Percentiles rank a stretch among this genome's conserved stretches.
These are phyloP conservation scores for Litchi chinensis DNA, from an alignment of 345 rosid genomes.

Conservation along the genomic window DNA sequence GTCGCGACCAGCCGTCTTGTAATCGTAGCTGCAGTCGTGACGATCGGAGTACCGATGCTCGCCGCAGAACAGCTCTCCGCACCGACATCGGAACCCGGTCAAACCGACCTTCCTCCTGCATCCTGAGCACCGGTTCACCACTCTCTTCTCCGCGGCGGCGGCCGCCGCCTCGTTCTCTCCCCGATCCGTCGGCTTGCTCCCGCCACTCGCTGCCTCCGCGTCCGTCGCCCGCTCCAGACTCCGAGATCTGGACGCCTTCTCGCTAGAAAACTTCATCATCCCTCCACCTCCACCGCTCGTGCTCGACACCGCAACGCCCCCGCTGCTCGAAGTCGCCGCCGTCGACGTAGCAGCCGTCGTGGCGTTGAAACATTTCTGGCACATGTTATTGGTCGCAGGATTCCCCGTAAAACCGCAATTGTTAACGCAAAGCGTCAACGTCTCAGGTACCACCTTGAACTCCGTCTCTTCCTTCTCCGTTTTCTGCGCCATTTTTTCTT, in stretches of 20 bases:
- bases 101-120: slow-evolving; percentile 85
- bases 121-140: slow-evolving; percentile 86
- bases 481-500: slow-evolving; percentile 65
- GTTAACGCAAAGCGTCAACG: slow-evolving; percentile 66
- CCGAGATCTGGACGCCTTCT: slow-evolving; percentile 55
- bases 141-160: slow-evolving; percentile 57
- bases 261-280: slow-evolving; percentile 48
- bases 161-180: slow-evolving; percentile 27
- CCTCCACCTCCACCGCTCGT: slow-evolving; percentile 27
- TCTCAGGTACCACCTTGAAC: slow-evolving; percentile 88
- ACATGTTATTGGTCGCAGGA: slow-evolving; percentile 94
- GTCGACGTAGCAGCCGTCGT: slow-evolving; percentile 37
- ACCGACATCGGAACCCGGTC: slow-evolving; percentile 96
- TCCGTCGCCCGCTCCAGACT: slow-evolving; percentile 28
- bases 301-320: slow-evolving; percentile 17
- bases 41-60: slow-evolving; percentile 98
- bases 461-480: slow-evolving; percentile 97
- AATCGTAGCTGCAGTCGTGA: slow-evolving; percentile 91
- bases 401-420: slow-evolving; percentile 87
- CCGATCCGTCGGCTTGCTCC: slow-evolving; percentile 21
- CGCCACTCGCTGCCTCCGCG: slow-evolving; percentile 19
- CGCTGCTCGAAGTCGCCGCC: background rate
- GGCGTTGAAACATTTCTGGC: slow-evolving; percentile 93
- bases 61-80: slow-evolving; percentile 89
- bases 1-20: slow-evolving; percentile 87